Evolutionary conservation across 2,329 filamentous ascomycete species (phyloP).

Genomic region (Sarocladium oryzae): DNA sequence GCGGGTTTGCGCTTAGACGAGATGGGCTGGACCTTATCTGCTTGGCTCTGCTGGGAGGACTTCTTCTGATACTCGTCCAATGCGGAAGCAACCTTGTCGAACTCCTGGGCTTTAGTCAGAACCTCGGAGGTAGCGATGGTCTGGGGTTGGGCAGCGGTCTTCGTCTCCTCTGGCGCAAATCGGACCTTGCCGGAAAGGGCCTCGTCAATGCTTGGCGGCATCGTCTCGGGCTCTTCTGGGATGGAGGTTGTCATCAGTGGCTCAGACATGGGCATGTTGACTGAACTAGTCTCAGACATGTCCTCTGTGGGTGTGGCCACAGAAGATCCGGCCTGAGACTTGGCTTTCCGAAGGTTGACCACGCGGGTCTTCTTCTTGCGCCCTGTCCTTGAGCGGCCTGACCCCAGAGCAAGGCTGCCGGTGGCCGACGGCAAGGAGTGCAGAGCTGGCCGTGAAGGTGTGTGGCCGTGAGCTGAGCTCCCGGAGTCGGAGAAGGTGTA

Average conservation of each 20-base stretch:
- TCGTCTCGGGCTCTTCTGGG: constrained; percentile 48
- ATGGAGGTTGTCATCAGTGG: constrained; percentile 50
- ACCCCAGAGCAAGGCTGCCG: constrained; percentile 57
- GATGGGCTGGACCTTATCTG: constrained; percentile 17
- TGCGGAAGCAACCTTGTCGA: constrained; percentile 18
- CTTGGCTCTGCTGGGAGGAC: constrained; percentile 10
- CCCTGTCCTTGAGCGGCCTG: constrained; percentile 53
- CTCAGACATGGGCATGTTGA: constrained; percentile 55
- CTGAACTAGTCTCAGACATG: constrained; percentile 47
- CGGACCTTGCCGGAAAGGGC: constrained; percentile 31
- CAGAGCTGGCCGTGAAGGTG: constrained; percentile 63
- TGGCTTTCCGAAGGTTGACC: constrained; percentile 68
- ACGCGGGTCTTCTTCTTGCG: constrained; percentile 80
- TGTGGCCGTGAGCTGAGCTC: constrained; percentile 54
- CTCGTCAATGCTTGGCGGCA: constrained; percentile 3
- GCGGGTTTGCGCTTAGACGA: constrained; percentile 23
- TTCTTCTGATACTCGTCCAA: constrained; percentile 4
- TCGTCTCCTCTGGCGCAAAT: constrained; percentile 24
- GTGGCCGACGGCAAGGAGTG: constrained; percentile 45
- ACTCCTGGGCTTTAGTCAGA: constrained; percentile 16
- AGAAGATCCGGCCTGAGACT: constrained; percentile 46
- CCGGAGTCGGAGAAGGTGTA: constrained; percentile 70
- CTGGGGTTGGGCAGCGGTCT: constrained; percentile 12
- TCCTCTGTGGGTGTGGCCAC: constrained; percentile 37
- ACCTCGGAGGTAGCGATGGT: constrained; percentile 20